phyloP scores from a whole-genome alignment of 306 rosid genomes.

The Casuarina glauca region DNA sequence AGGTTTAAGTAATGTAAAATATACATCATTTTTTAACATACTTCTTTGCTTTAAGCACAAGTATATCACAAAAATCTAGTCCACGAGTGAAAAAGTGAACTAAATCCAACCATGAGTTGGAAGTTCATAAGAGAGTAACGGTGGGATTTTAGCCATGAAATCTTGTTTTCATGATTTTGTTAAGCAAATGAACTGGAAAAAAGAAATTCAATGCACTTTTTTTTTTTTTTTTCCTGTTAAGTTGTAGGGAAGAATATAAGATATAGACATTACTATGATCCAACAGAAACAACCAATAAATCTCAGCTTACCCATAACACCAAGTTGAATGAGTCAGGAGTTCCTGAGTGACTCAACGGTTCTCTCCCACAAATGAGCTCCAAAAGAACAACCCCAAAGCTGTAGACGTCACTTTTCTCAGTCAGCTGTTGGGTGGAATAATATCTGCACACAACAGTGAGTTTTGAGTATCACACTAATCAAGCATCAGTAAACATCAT shows the following conservation, averaged over 20 bases:
- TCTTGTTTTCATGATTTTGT: too few species aligned
- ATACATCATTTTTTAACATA: too few species aligned
- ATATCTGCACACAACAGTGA: conserved; percentile 45
- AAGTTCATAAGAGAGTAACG: background rate
- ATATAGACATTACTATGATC: background rate
- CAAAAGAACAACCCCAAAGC: conserved; percentile 88
- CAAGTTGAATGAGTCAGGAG: conserved; percentile 90
- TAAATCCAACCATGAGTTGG: too few species aligned
- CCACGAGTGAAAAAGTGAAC: too few species aligned
- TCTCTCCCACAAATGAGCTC: conserved; percentile 97
- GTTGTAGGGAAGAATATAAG: background rate
- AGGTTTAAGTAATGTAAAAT: too few species aligned
- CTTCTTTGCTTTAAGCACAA: too few species aligned
- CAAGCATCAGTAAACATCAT: background rate
- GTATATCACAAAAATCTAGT: too few species aligned
- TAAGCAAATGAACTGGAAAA: too few species aligned
- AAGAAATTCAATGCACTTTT: too few species aligned
- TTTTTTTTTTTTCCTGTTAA: background rate
- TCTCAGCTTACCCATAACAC: conserved; percentile 75
- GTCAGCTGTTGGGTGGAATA: conserved; percentile 85
- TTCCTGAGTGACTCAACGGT: conserved; percentile 78
- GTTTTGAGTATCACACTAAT: background rate
- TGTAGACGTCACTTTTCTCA: conserved; percentile 90
- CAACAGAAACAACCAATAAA: conserved; percentile 1
- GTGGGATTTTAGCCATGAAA: background rate